Base-by-base conservation (phyloP, 441 rosid genomes). In the Hura crepitans region DNA sequence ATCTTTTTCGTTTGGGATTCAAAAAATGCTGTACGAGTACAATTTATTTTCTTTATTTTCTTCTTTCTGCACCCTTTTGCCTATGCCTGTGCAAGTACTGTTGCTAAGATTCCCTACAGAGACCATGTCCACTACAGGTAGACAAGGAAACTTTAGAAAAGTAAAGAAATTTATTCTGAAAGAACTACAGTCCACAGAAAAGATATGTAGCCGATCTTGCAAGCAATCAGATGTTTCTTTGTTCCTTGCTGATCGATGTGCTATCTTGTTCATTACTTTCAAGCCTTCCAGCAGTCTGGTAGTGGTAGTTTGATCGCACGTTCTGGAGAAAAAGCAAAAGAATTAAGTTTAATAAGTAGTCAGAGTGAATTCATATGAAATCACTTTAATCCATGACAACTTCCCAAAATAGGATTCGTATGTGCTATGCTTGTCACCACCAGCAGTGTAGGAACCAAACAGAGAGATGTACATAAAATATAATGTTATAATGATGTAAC, bases 221-320 rank as follows among this genome's bases (percentile, higher is more conserved):
- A 28, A 46, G 25, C 56, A 18, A 62, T 62, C 68, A 71, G 62
- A 43, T 64, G 18, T 42, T 53, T 1, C 72, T 14, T 45, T 13
- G 51, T 59, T 49, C 47, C 72, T 70, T 47, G 37, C 73, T 25
- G 53, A 68, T 33, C 11, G 70, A 65, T 18, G 49, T 27, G 69
- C 54, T 65, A 61, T 53, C 74, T 73, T 55, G 66, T 62, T 67
- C 81, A 25, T 65, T 66, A 33, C 64, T 75, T 65, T 74, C 78
- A 25, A 61, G 75, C 65, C 73, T 83, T 72, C 69, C 75, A 43
- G 68, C 72, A 54, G 58, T 75, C 75, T 69, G 82, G 82, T 87
- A 87, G 73, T 69, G 82, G 82, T 87, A 87, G 73, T 82, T 83
- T 39, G 86, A 81, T 72, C 84, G 85, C 76, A 91, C 92, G 51